Evolutionary conservation across 495 filamentous ascomycete genomes (phyloP).

Genomic region (Lophiotrema nucula): DNA sequence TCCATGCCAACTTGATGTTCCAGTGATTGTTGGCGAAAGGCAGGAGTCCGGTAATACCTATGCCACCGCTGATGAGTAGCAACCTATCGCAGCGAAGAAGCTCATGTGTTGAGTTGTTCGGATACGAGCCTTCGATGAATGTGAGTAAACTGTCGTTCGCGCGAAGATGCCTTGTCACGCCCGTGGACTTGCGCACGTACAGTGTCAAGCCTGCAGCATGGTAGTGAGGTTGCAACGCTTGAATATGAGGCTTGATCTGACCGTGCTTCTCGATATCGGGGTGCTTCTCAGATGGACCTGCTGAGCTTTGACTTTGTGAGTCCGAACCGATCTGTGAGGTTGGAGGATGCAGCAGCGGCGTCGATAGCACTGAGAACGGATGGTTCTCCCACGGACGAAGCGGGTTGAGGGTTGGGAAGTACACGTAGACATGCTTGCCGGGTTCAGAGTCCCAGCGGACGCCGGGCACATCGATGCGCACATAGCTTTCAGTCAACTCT

Average conservation of each 20-base stretch:
- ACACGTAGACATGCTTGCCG: slow-evolving; percentile 44
- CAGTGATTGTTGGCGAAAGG: slow-evolving; percentile 33
- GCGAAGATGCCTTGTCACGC: slow-evolving; percentile 13
- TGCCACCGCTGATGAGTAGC: slow-evolving; percentile 47
- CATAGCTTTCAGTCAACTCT: slow-evolving; percentile 36
- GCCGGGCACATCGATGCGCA: slow-evolving; percentile 42
- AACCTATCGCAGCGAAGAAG: slow-evolving; percentile 30
- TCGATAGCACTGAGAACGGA: slow-evolving; percentile 48
- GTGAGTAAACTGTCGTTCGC: slow-evolving; percentile 15
- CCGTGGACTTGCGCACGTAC: slow-evolving; percentile 23
- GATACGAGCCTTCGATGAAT: slow-evolving; percentile 31
- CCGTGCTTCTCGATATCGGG: background rate
- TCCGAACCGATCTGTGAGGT: background rate
- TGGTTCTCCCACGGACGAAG: slow-evolving; percentile 51
- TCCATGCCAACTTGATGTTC: slow-evolving; percentile 46
- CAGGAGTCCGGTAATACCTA: slow-evolving; percentile 46
- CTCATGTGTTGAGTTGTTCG: slow-evolving; percentile 14
- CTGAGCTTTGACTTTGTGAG: no score
- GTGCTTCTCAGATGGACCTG: no score
- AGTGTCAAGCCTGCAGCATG: slow-evolving; percentile 13
- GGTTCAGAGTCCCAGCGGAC: slow-evolving; percentile 32
- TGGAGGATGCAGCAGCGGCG: slow-evolving; percentile 27
- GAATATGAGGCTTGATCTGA: background rate
- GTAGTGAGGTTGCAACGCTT: background rate
- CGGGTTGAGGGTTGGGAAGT: slow-evolving; percentile 46